phyloP scores from a whole-genome alignment of 2,329 filamentous ascomycete genomes.

The Beauveria sp. region DNA sequence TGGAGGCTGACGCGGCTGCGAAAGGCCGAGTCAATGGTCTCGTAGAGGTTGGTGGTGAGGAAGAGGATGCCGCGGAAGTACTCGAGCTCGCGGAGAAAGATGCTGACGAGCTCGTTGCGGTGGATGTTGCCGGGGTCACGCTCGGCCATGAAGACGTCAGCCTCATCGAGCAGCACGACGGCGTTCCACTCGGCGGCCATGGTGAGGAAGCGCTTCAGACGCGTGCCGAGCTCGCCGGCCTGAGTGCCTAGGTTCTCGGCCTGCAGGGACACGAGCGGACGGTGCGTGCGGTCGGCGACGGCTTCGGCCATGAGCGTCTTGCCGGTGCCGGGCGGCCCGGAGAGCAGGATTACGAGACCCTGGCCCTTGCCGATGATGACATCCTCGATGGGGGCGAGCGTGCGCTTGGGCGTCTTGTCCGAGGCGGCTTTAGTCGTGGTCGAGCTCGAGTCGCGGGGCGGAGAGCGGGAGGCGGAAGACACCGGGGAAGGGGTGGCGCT shows the following conservation, averaged over 20 bases:
- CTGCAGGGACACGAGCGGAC: constrained; percentile 38
- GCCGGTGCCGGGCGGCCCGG: constrained; percentile 38
- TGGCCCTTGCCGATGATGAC: constrained; percentile 36
- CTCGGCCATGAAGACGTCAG: constrained; percentile 44
- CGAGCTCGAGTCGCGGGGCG: constrained; percentile 24
- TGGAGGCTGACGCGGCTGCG: constrained; percentile 39
- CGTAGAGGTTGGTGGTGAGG: constrained; percentile 35
- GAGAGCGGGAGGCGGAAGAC: constrained; percentile 1
- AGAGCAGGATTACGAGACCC: constrained; percentile 37
- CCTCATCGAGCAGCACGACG: constrained; percentile 44
- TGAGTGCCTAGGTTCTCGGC: constrained; percentile 41
- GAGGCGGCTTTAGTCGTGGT: constrained; percentile 14
- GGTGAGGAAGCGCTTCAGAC: constrained; percentile 38
- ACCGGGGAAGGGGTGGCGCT: constrained; percentile 11
- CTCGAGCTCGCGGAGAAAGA: constrained; percentile 38
- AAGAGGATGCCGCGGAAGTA: constrained; percentile 39
- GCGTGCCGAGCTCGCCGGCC: constrained; percentile 35
- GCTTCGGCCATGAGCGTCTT: constrained; percentile 39
- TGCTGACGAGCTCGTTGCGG: constrained; percentile 41
- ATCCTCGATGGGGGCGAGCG: constrained; percentile 24
- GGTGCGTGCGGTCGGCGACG: constrained; percentile 33
- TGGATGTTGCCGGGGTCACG: constrained; percentile 36
- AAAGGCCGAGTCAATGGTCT: constrained; percentile 36
- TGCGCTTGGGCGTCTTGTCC: constrained; percentile 2
- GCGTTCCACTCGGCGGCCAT: constrained; percentile 43